Percentiles rank a stretch among this genome's conserved stretches.
These are phyloP conservation scores for Claviceps sp. DNA, from an alignment of 2,329 filamentous ascomycete genomes.

Conservation along the genomic window DNA sequence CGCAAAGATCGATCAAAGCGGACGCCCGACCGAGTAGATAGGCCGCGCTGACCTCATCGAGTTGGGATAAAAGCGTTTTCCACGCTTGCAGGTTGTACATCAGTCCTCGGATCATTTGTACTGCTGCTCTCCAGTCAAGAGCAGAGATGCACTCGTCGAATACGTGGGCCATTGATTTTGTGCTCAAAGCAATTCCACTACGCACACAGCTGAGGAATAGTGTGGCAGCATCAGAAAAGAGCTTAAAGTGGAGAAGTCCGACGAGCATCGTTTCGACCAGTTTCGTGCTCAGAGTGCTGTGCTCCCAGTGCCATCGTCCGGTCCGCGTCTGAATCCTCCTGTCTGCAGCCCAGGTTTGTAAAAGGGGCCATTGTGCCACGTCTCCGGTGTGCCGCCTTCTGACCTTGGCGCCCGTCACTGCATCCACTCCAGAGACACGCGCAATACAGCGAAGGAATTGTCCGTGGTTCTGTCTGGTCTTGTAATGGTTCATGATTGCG, in stretches of 20 bases:
- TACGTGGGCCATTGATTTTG: slow-evolving; percentile 21
- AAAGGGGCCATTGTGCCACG: slow-evolving; percentile 12
- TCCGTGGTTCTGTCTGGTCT: slow-evolving; percentile 24
- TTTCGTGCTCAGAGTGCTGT: slow-evolving; percentile 22
- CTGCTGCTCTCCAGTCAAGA: slow-evolving; percentile 26
- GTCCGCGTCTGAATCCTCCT: slow-evolving; percentile 12
- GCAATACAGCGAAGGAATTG: slow-evolving; percentile 31
- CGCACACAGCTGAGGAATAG: slow-evolving; percentile 28
- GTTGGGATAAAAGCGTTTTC: slow-evolving; percentile 12
- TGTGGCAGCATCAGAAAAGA: slow-evolving; percentile 29
- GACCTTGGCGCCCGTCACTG: slow-evolving; percentile 24
- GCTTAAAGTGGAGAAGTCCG: slow-evolving; percentile 34
- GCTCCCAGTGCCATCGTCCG: slow-evolving; percentile 26
- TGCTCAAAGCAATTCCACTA: slow-evolving; percentile 19
- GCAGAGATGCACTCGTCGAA: slow-evolving; percentile 28
- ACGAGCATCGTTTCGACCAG: slow-evolving; percentile 33
- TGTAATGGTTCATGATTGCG: slow-evolving; percentile 38
- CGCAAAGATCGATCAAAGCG: slow-evolving; percentile 24
- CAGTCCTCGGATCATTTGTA: slow-evolving; percentile 19
- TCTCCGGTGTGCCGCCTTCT: slow-evolving; percentile 21
- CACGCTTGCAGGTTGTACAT: slow-evolving; percentile 14
- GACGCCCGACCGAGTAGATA: slow-evolving; percentile 20
- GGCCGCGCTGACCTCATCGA: slow-evolving; percentile 9
- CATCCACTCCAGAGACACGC: slow-evolving; percentile 31
- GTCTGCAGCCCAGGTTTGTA: slow-evolving; percentile 18